Percentiles rank a stretch among this genome's conserved stretches.
Conservation (phyloP, 2,329 filamentous ascomycete species). For the Phyllosticta citriasiana region DNA sequence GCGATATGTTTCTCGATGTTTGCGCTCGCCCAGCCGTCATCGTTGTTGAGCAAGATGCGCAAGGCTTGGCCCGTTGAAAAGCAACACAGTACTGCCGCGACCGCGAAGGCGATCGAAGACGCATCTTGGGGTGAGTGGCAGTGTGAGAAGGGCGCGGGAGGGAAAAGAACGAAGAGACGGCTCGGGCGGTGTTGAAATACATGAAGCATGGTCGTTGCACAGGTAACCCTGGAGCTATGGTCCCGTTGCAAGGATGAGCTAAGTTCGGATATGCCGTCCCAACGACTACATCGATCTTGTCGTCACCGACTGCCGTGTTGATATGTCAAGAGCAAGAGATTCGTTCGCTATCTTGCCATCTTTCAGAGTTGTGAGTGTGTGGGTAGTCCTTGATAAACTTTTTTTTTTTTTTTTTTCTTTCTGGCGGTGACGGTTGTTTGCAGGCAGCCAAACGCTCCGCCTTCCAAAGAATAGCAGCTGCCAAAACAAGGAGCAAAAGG, state of each 20-base stretch:
- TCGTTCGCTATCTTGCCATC: background rate
- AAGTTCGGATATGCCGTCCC: background rate
- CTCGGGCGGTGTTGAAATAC: background rate
- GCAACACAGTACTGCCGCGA: slow-evolving; percentile 14
- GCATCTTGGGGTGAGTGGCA: background rate
- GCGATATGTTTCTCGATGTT: slow-evolving; percentile 27
- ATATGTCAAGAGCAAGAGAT: background rate
- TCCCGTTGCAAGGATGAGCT: background rate
- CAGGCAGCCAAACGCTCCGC: background rate
- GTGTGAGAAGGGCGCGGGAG: background rate
- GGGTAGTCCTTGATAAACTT: too few species aligned
- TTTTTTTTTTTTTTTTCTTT: too few species aligned
- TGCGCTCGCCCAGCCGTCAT: slow-evolving; percentile 28
- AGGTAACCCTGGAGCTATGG: background rate
- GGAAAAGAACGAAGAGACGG: background rate
- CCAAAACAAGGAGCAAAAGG: background rate
- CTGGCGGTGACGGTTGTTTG: too few species aligned
- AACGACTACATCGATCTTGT: background rate
- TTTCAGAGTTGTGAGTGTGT: too few species aligned
- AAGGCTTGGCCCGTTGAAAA: slow-evolving; percentile 15
- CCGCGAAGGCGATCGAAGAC: background rate
- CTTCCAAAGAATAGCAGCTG: background rate
- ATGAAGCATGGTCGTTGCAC: background rate
- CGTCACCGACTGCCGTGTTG: background rate
- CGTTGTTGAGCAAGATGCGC: slow-evolving; percentile 30